Evolutionary conservation across 2,329 filamentous ascomycete species (phyloP).

Genomic region (Ceratocystis papillata): DNA sequence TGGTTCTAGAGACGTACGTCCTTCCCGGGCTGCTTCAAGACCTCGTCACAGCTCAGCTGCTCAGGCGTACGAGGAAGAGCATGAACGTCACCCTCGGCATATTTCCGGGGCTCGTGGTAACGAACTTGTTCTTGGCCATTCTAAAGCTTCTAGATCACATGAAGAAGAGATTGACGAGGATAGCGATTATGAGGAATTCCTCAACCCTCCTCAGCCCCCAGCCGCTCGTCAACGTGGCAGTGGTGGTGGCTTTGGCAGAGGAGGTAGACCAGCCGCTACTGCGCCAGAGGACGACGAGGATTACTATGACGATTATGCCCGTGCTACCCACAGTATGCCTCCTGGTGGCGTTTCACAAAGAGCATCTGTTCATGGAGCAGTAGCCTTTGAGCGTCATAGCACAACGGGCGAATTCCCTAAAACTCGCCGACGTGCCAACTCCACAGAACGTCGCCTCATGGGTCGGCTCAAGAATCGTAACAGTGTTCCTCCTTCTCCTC

Average conservation of each 20-base stretch:
- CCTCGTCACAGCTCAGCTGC: conserved; percentile 14
- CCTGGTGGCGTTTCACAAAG: conserved; percentile 10
- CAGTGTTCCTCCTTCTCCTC: conserved; percentile 23
- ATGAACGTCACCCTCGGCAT: conserved; percentile 3
- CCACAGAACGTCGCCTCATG: conserved; percentile 8
- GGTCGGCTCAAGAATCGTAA: conserved; percentile 18
- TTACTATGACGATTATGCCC: conserved; percentile 17
- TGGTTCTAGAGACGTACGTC: conserved; percentile 5
- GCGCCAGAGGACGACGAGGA: conserved; percentile 18
- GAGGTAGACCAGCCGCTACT: conserved; percentile 14
- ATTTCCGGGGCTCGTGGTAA: conserved; percentile 15
- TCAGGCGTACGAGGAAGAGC: conserved; percentile 15
- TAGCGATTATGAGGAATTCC: conserved; percentile 15
- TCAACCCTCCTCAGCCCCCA: background rate
- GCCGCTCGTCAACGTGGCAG: conserved; percentile 9
- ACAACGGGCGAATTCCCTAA: conserved; percentile 22
- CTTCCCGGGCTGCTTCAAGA: conserved; percentile 18
- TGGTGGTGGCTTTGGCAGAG: conserved; percentile 3
- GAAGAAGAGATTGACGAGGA: conserved; percentile 23
- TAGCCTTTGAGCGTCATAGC: conserved; percentile 19
- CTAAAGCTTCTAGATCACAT: background rate
- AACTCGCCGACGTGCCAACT: conserved; percentile 19
- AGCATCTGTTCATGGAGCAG: conserved; percentile 5
- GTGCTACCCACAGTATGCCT: conserved; percentile 15
- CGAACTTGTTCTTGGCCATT: conserved; percentile 18